Percentiles rank a stretch among this genome's conserved stretches.
These are phyloP conservation scores for Crataegus laevigata DNA, from an alignment of 306 rosid genomes.

Conservation along the genomic window DNA sequence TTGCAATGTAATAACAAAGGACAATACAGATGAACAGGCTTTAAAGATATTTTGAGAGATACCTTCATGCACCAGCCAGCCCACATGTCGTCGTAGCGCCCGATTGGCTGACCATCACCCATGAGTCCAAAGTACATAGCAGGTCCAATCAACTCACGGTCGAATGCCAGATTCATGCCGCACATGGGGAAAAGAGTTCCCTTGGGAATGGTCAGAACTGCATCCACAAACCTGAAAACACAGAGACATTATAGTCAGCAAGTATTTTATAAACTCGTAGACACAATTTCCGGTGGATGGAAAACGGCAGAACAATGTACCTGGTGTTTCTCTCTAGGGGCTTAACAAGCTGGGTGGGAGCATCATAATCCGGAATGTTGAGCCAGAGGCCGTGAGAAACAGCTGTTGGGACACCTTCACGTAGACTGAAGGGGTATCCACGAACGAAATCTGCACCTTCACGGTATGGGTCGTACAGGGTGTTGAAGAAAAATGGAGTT, in stretches of 20 bases:
- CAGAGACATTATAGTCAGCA: background rate
- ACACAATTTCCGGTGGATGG: background rate
- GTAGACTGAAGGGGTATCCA: slow-evolving; percentile 76
- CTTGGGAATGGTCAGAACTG: slow-evolving; percentile 70
- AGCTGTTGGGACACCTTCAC: slow-evolving; percentile 70
- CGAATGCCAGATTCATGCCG: slow-evolving; percentile 79
- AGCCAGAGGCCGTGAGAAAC: slow-evolving; percentile 88
- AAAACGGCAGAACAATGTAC: slow-evolving; percentile 19
- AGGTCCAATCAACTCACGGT: slow-evolving; percentile 79
- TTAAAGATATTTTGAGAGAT: background rate
- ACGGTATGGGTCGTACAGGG: slow-evolving; percentile 78
- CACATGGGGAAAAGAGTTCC: slow-evolving; percentile 83
- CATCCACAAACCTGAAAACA: slow-evolving; percentile 64
- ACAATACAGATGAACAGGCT: background rate
- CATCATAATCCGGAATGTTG: slow-evolving; percentile 84
- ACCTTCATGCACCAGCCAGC: slow-evolving; percentile 97
- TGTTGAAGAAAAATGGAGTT: slow-evolving; percentile 78
- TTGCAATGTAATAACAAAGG: background rate
- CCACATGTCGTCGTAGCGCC: slow-evolving; percentile 87
- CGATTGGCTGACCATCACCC: slow-evolving; percentile 86
- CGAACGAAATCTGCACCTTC: slow-evolving; percentile 80
- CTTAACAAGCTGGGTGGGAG: slow-evolving; percentile 87
- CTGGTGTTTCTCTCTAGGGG: slow-evolving; percentile 73
- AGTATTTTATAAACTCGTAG: background rate
- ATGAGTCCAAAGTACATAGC: slow-evolving; percentile 91